Evolutionary conservation across 331 rosid species (phyloP), one percentile per base, ranked within the genome.

Genomic region (Pyracantha coccinea): DNA sequence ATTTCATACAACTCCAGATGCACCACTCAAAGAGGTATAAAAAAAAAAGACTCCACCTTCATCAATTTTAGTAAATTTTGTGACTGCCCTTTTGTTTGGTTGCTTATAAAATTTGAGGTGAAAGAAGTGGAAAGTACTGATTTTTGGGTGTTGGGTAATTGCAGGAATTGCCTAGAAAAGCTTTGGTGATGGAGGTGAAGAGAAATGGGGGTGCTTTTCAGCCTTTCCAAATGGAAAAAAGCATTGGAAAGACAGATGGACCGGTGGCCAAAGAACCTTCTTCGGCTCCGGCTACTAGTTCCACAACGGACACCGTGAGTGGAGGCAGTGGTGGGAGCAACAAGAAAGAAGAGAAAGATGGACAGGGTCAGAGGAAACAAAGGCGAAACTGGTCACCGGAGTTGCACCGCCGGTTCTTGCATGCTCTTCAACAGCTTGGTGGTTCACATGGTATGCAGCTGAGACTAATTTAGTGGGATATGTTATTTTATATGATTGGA

Each of bases 331-430:
- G 54, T 11, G 90, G 70, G 41, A 73, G 69, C 65, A 63, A 38
- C 67, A 83, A 81, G 71, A 85, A 27, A 76, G 92, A 88, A 14
- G 96, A 89, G 38, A 91, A 85, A 64, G 96, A 91, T 4, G 87
- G 80, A 33, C 89, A 85, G 59, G 47, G n/a, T 74, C 86, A 83
- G 80, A 88, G 96, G 60, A 93, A 91, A 86, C 94, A 85, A 76
- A 85, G 97, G 60, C 73, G 95, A 70, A 84, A 87, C 71, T 93
- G 97, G 98, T 93, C 97, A 1, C 92, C 90, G 70, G 98, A 93
- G 83, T 70, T 91, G 79, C 98, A 93, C 29, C 88, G 87, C 24
- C 83, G 93, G 53, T 91, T 94, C 86, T 75, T 94, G 77, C 81
- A 84, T 41, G 88, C 97, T 28, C 95, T 93, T 77, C 96, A 90